Evolutionary conservation across 176 grass and related monocot genomes (phyloP).

Genomic region (Rhynchospora pubera): DNA sequence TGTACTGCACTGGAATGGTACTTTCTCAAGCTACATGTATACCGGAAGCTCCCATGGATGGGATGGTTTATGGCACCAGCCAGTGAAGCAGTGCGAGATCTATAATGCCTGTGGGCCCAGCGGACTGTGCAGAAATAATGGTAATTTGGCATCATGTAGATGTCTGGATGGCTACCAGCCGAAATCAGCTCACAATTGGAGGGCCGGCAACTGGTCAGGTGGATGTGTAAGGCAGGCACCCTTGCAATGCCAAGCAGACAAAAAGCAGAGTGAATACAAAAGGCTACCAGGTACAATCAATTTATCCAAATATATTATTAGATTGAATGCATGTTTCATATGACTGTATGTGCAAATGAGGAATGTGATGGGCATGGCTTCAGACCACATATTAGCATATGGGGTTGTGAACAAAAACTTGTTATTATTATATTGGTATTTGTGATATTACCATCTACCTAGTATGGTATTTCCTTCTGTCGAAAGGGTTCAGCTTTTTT

Average conservation of each 20-base stretch:
- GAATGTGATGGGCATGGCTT: too few species aligned
- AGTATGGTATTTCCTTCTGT: too few species aligned
- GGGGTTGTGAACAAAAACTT: too few species aligned
- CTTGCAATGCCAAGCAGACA: slow-evolving; percentile 46
- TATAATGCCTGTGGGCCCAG: slow-evolving; percentile 58
- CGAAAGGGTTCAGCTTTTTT: too few species aligned
- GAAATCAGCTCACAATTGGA: slow-evolving; percentile 31
- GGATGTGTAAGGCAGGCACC: slow-evolving; percentile 46
- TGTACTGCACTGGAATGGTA: slow-evolving; percentile 47
- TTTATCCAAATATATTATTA: too few species aligned
- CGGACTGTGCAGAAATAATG: slow-evolving; percentile 33
- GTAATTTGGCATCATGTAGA: slow-evolving; percentile 34
- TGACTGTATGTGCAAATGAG: too few species aligned
- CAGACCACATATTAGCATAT: too few species aligned
- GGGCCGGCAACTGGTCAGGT: slow-evolving; percentile 42
- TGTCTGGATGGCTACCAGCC: slow-evolving; percentile 65
- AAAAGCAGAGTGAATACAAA: slow-evolving; percentile 34
- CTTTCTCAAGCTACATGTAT: slow-evolving; percentile 36
- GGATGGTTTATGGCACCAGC: slow-evolving; percentile 51
- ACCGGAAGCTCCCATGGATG: slow-evolving; percentile 13
- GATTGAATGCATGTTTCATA: too few species aligned
- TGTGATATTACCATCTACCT: too few species aligned
- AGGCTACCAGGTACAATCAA: not conserved
- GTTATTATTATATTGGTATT: too few species aligned
- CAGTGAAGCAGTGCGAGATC: slow-evolving; percentile 52